phyloP scores from a whole-genome alignment of 2,329 filamentous ascomycete genomes.

The Fusarium anguioides region DNA sequence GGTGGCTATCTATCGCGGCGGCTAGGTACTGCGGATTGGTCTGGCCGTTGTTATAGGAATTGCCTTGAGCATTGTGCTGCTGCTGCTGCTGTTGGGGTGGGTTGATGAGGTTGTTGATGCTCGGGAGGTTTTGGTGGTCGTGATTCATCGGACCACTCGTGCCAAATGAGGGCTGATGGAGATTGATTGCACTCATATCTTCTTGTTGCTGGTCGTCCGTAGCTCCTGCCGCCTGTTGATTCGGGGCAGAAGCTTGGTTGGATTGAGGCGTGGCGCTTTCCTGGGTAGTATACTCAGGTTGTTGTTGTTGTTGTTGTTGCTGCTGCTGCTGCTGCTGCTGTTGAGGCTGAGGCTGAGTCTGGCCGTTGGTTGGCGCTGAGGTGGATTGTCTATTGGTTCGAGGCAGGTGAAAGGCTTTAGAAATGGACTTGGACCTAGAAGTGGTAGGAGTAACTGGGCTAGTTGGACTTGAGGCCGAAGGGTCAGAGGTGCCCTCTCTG shows the following conservation, averaged over 20 bases:
- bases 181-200: constrained; percentile 45
- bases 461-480: constrained; percentile 72
- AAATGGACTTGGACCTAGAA: constrained; percentile 55
- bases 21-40: constrained; percentile 44
- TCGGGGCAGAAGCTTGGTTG: constrained; percentile 27
- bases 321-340: constrained; percentile 30
- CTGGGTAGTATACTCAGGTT: constrained; percentile 37
- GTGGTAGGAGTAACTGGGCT: constrained; percentile 71
- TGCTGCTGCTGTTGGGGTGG: constrained; percentile 48
- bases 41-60: constrained; percentile 45
- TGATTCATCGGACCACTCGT: constrained; percentile 46
- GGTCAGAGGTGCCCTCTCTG: constrained; percentile 84
- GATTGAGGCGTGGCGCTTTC: constrained; percentile 35
- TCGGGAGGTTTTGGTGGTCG: constrained; percentile 77
- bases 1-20: constrained; percentile 41
- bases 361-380: constrained; percentile 37
- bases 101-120: constrained; percentile 87
- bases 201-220: constrained; percentile 42
- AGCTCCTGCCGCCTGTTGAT: constrained; percentile 34
- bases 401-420: constrained; percentile 60
- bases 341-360: constrained; percentile 34
- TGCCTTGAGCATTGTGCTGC: constrained; percentile 55
- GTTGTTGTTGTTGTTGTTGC: constrained; percentile 18
- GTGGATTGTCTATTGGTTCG: constrained; percentile 50
- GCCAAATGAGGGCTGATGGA: constrained; percentile 43